Evolutionary conservation across 345 rosid genomes (phyloP), one percentile per base, ranked within the genome.

Genomic region (Aurinia saxatilis): DNA sequence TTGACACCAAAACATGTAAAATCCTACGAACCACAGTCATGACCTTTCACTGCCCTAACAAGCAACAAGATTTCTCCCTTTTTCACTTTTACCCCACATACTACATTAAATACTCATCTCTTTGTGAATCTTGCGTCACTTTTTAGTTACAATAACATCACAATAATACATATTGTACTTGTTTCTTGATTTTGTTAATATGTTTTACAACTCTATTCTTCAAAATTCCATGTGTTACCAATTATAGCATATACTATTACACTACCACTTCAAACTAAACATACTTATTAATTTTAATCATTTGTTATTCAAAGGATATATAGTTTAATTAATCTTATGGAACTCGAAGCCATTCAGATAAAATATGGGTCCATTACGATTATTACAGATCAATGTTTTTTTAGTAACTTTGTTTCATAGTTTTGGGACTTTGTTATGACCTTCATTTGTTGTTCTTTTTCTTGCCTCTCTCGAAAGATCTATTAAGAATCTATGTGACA

Each of bases 1-100:
- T 57, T 57, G 60, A 63, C 60, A 71, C 65, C 29, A 49, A 71
- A 63, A 59, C 60, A 71, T 71, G 60, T 65, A 40, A 57, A 57
- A 21, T 61, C 62, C 53, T 5, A 55, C 17, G 69, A 56, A n/a
- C n/a, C 51, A 49, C 60, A 47, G 11, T n/a, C n/a, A n/a, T 29
- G 75, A 70, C 65, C 21, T 63, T 49, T 70, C 70, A 63, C 59
- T 63, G 59, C 6, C 35, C 11, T 31, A 17, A 39, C 58, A 50
- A 71, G 25, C 64, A 57, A 49, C 45, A 29, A 8, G 4, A 34
- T 23, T 47, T 23, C 16, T 11, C 25, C 52, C 40, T 31, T 56
- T 57, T 48, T 71, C 57, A 63, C 60, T 62, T 55, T 70, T 70
- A 34, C 74, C 40, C 46, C 30, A 46, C 63, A 15, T 29, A 35